Evolutionary conservation across 1,139 yeast genomes (phyloP).

Genomic region (Maudiozyma humilis): DNA sequence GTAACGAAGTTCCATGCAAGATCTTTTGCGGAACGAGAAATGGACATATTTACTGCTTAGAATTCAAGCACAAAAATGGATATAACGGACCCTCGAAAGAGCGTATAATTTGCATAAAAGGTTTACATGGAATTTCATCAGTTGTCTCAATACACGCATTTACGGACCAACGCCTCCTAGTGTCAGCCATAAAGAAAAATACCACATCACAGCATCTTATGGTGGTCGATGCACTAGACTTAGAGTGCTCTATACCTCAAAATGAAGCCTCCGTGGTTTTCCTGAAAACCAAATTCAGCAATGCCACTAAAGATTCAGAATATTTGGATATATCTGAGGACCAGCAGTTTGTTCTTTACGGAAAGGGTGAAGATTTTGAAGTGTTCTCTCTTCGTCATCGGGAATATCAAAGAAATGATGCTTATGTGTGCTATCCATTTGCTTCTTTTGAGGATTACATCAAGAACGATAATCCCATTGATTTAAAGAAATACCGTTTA

Average conservation of each 20-base stretch:
- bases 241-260: not conserved
- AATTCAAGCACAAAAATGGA: not conserved
- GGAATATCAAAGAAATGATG: not conserved
- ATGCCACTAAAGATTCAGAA: conserved; percentile 18
- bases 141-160: not conserved
- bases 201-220: conserved; percentile 1
- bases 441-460: not conserved
- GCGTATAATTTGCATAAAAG: not conserved
- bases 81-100: not conserved
- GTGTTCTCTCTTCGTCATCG: conserved; percentile 11
- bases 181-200: conserved; percentile 3
- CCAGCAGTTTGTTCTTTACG: conserved; percentile 21
- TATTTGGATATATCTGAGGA: conserved; percentile 14
- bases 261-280: not conserved
- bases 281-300: conserved; percentile 14
- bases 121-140: not conserved
- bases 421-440: not conserved
- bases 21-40: conserved; percentile 1
- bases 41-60: not conserved
- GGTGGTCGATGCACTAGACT: conserved; percentile 1
- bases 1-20: not conserved
- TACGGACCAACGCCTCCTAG: not conserved
- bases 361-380: conserved; percentile 20
- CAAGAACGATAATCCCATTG: not conserved
- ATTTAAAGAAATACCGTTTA: not conserved